Evolutionary conservation across 2,329 filamentous ascomycete genomes (phyloP), one percentile per base, ranked within the genome.

Genomic region (Xylariaceae sp.): DNA sequence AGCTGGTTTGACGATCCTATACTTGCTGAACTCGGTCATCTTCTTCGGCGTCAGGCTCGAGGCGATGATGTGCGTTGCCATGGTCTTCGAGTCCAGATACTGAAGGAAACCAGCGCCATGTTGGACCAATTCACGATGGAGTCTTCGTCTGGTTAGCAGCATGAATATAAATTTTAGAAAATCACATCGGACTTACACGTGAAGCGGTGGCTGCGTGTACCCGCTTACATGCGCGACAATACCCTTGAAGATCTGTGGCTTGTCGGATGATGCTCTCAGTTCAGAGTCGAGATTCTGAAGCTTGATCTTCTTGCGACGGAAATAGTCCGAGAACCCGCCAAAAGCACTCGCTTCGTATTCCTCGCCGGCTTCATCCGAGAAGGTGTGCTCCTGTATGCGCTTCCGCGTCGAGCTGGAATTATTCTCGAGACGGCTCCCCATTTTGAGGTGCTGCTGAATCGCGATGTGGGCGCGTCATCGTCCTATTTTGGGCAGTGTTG

Each of bases 51-150:
- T 94, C 18, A 99, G 78, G 56, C 85, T 88, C 55, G 91, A 93
- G 2, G 93, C 92, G 67, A 99, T 92, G 66, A 99, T 96, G 72
- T 99, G 93, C 0, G 95, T 99, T 0, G 92, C 93, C 72, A 89
- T 88, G 0, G 93, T 97, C 77, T 99, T 99, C 44, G 87, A 89
- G 73, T 97, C 92, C 9, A 99, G 78, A 69, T 97, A 97, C 73
- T 99, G 94, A 62, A 97, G 82, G 67, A 96, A 97, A 0, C 89
- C 90, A 37, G 92, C 95, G n/a, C 94, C 94, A 82, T 97, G 87
- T 67, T 88, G 85, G 15, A 99, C 93, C 58, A 99, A 88, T 61
- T 96, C 82, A 56, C 80, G 86, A 76, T 96, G 93, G 15, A 99
- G 82, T 50, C 79, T 81, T 56, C 53, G 15, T 47, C 4, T 37